A percentile compares a stretch with the other conserved stretches of the same genome.
Evolutionary conservation across 106 monocot species (phyloP).

Genomic region (Iris macrosiphon): DNA sequence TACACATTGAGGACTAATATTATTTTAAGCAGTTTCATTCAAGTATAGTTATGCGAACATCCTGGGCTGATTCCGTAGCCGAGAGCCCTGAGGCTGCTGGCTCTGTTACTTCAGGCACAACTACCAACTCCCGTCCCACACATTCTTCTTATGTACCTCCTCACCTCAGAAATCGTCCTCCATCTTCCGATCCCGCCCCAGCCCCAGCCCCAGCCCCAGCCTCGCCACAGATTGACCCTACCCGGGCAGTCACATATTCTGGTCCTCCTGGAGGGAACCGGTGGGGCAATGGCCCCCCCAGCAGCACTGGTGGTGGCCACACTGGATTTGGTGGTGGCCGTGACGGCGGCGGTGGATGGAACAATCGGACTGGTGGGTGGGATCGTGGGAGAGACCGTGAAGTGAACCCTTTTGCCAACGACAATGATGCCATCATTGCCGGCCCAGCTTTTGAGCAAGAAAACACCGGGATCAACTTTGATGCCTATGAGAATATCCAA

Average conservation of each 20-base stretch:
- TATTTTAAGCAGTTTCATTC: no score
- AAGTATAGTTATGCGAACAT: constrained; percentile 19
- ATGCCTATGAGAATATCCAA: constrained; percentile 94
- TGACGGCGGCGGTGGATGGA: constrained; percentile 33
- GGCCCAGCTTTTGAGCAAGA: constrained; percentile 36
- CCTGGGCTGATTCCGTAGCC: constrained; percentile 27
- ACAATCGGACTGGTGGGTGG: constrained; percentile 25
- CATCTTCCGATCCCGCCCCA: neutral
- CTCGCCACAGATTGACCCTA: neutral
- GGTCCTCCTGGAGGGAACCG: constrained; percentile 14
- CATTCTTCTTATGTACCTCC: constrained; percentile 22
- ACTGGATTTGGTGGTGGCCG: constrained; percentile 1
- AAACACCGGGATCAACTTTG: constrained; percentile 76
- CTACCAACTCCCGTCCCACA: neutral
- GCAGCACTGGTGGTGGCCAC: constrained; percentile 1
- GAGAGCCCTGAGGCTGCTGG: constrained; percentile 10
- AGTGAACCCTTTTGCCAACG: constrained; percentile 35
- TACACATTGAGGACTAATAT: no score
- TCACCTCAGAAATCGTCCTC: constrained; percentile 17
- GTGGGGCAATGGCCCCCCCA: constrained; percentile 10
- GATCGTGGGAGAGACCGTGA: constrained; percentile 28
- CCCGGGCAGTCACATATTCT: neutral
- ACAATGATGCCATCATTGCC: constrained; percentile 24
- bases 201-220: no score
- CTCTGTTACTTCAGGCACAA: neutral